These are phyloP conservation scores for Penicillium olsonii DNA, from an alignment of 2,329 filamentous ascomycete species.

Conservation along the genomic window DNA sequence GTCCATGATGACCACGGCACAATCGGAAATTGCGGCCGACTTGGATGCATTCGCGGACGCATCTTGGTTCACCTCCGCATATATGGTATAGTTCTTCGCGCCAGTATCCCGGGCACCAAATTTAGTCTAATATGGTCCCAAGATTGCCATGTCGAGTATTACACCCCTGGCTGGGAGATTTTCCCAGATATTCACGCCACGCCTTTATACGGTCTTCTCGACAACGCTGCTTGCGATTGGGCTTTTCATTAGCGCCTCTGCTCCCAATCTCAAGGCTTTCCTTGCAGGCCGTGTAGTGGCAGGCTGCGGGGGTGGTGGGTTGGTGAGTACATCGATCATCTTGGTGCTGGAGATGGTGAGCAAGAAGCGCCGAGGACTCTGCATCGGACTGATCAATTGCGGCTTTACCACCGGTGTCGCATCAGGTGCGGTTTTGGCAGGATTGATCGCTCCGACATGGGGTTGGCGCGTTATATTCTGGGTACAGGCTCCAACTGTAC, in stretches of 20 bases:
- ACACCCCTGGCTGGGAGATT: constrained; percentile 72
- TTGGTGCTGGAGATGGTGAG: constrained; percentile 73
- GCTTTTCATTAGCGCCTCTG: constrained; percentile 63
- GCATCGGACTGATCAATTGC: constrained; percentile 72
- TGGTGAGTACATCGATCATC: constrained; percentile 73
- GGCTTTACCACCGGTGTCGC: constrained; percentile 72
- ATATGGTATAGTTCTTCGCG: constrained; percentile 51
- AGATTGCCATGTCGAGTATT: constrained; percentile 60
- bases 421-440: constrained; percentile 69
- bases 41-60: constrained; percentile 71
- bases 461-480: constrained; percentile 78
- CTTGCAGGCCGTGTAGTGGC: constrained; percentile 68
- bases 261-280: constrained; percentile 62
- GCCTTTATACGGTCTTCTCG: constrained; percentile 64
- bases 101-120: not conserved
- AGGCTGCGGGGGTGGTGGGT: constrained; percentile 69
- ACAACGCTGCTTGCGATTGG: constrained; percentile 63
- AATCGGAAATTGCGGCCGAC: constrained; percentile 73
- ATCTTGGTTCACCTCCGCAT: constrained; percentile 80
- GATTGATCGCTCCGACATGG: constrained; percentile 61
- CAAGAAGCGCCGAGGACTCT: constrained; percentile 68
- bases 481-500: constrained; percentile 65
- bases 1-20: constrained; percentile 77
- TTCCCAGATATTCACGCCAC: constrained; percentile 71
- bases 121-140: constrained; percentile 22